phyloP scores from a whole-genome alignment of 495 filamentous ascomycete species.

The Lindgomyces ingoldianus region DNA sequence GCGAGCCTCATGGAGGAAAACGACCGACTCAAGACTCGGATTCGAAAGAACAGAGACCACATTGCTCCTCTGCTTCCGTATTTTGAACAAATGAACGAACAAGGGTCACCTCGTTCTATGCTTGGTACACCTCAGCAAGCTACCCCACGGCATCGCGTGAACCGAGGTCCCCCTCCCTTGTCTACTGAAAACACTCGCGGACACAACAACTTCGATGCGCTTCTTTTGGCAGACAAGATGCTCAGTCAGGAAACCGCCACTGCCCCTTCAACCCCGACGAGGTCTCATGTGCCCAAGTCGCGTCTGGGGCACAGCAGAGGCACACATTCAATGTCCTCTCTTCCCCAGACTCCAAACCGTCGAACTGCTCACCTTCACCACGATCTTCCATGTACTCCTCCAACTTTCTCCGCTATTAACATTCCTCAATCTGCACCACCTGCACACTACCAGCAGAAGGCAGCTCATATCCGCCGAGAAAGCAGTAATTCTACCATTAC shows the following conservation, averaged over 20 bases:
- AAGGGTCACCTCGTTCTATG: slow-evolving; percentile 47
- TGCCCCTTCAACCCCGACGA: slow-evolving; percentile 63
- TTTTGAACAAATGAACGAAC: slow-evolving; percentile 37
- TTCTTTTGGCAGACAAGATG: slow-evolving; percentile 72
- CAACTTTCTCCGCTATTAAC: slow-evolving; percentile 54
- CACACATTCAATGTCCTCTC: slow-evolving; percentile 74
- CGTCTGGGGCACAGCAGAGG: slow-evolving; percentile 60
- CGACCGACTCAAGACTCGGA: slow-evolving; percentile 73
- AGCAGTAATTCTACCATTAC: slow-evolving; percentile 90
- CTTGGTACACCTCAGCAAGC: slow-evolving; percentile 41
- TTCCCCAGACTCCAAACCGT: slow-evolving; percentile 72
- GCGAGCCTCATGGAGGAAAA: slow-evolving; percentile 67
- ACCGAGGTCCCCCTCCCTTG: slow-evolving; percentile 16
- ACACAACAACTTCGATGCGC: slow-evolving; percentile 65
- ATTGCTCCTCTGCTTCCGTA: slow-evolving; percentile 60
- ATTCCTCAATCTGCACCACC: slow-evolving; percentile 57
- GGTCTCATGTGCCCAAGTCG: slow-evolving; percentile 50
- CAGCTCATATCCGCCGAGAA: slow-evolving; percentile 49
- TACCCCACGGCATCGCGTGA: slow-evolving; percentile 23
- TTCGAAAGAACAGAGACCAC: slow-evolving; percentile 83
- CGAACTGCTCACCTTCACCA: slow-evolving; percentile 23
- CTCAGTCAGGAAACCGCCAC: slow-evolving; percentile 72
- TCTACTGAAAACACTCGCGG: slow-evolving; percentile 27
- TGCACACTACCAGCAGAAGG: slow-evolving; percentile 49
- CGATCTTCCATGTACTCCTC: slow-evolving; percentile 41